Percentiles rank a stretch among this genome's conserved stretches.
Conservation (phyloP, 257 asterid genomes). For the Solanum sitiens region DNA sequence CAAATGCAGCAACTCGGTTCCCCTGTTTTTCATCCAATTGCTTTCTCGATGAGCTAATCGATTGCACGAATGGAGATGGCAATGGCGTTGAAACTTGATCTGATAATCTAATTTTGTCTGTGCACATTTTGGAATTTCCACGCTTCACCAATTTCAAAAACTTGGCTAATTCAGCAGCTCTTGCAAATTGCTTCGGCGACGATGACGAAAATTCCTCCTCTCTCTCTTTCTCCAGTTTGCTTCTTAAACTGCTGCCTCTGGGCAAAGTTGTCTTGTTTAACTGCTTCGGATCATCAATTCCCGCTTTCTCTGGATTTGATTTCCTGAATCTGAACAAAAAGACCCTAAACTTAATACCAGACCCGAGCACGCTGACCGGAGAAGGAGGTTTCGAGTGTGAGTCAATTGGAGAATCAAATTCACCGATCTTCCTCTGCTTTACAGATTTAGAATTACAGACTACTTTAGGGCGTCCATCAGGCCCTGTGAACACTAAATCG, state of each 20-base stretch:
- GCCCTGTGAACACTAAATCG: constrained; percentile 51
- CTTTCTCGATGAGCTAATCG: constrained; percentile 21
- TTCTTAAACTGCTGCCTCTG: background rate
- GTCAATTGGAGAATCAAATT: background rate
- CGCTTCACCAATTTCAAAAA: constrained; percentile 48
- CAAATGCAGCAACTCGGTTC: constrained; percentile 34
- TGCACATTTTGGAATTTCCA: constrained; percentile 38
- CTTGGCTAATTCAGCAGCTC: constrained; percentile 25
- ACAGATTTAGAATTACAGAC: background rate
- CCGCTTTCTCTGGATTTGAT: constrained; percentile 28
- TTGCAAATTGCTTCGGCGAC: constrained; percentile 11
- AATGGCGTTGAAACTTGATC: background rate
- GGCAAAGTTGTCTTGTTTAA: constrained; percentile 8
- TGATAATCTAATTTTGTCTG: constrained; percentile 11
- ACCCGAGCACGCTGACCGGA: constrained; percentile 10
- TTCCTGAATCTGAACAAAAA: constrained; percentile 46
- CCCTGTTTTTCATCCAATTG: constrained; percentile 8
- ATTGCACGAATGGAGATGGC: constrained; percentile 9
- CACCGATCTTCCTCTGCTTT: background rate
- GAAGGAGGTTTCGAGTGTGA: constrained; percentile 17
- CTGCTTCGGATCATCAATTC: constrained; percentile 2
- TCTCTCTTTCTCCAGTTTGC: background rate
- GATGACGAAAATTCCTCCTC: background rate
- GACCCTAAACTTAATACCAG: constrained; percentile 25
- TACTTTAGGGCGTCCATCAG: background rate